Base-by-base conservation (phyloP, 305 asterid genomes). In the Petunia hybrid region DNA sequence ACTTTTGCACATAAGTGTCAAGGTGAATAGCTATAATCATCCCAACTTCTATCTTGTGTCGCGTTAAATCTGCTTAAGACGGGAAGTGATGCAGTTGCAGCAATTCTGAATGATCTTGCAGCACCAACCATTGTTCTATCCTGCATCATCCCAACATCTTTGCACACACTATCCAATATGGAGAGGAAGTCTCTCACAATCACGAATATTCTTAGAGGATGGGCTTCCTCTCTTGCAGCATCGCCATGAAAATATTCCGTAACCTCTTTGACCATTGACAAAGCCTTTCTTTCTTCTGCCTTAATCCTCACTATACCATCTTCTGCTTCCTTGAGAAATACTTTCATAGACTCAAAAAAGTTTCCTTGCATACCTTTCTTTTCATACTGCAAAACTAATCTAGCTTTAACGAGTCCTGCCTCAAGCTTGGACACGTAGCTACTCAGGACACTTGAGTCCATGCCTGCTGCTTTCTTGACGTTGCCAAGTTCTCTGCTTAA, bases 241-340 rank as follows among this genome's bases (percentile, higher is more conserved):
- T 91, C 92, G 1, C 93, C 95, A 39, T 91, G 93, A 81, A 91
- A 91, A 73, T 91, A 91, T 78, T 87, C 88, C 0, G 93, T 91
- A 40, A 85, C 93, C 82, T 87, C 93, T 83, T 79, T 89, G 80
- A 91, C 95, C 83, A 88, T 64, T 1, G 93, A 86, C 43, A 90
- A 69, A 12, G 91, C 92, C 79, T 88, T 88, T 62, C 90, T 84
- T 80, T 91, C 95, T 82, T 89, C 95, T 2, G 92, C 88, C 87
- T 85, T 89, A 74, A 91, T 87, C 85, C 89, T 83, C 5, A 85
- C 56, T 63, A 91, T 89, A 68, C 90, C 95, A 66, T 88, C 91
- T 35, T 71, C 85, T 4, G 93, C 90, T 64, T 88, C 93, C 55
- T 87, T 82, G 40, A 86, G 85, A 84, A 89, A 91, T 79, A 63